phyloP scores from a whole-genome alignment of 768 basidiomycete species.

The Calocybe indica region DNA sequence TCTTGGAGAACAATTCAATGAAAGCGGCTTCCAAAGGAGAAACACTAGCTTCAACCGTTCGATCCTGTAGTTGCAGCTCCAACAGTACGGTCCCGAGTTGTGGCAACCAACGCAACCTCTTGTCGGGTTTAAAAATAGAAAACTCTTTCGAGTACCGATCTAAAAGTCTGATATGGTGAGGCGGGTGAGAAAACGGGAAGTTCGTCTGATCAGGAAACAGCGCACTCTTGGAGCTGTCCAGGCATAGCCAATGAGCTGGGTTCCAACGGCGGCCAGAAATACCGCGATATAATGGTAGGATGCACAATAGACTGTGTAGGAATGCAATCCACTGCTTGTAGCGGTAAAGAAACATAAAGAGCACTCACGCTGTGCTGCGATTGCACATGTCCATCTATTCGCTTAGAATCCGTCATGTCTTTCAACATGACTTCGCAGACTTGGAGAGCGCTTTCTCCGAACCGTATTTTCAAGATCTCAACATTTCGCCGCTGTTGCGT shows the following conservation, averaged over 20 bases:
- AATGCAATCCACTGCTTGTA: not conserved
- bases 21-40: constrained; percentile 88
- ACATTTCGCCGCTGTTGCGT: constrained; percentile 76
- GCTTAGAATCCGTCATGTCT: constrained; percentile 92
- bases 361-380: constrained; percentile 55
- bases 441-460: constrained; percentile 89
- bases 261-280: constrained; percentile 93
- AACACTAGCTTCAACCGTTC: constrained; percentile 67
- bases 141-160: constrained; percentile 74
- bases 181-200: not conserved
- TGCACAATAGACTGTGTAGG: constrained; percentile 67
- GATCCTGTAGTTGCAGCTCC: constrained; percentile 79
- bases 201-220: constrained; percentile 1
- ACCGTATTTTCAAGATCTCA: constrained; percentile 92
- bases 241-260: constrained; percentile 72
- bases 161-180: constrained; percentile 47
- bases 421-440: constrained; percentile 98
- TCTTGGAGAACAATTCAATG: constrained; percentile 77
- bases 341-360: not conserved
- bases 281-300: constrained; percentile 85
- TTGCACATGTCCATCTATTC: constrained; percentile 86
- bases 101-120: constrained; percentile 83
- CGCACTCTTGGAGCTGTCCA: constrained; percentile 77
- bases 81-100: constrained; percentile 83
- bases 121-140: constrained; percentile 85